Evolutionary conservation across 306 rosid genomes (phyloP), one percentile per base, ranked within the genome.

Genomic region (Cucumis hystrix): DNA sequence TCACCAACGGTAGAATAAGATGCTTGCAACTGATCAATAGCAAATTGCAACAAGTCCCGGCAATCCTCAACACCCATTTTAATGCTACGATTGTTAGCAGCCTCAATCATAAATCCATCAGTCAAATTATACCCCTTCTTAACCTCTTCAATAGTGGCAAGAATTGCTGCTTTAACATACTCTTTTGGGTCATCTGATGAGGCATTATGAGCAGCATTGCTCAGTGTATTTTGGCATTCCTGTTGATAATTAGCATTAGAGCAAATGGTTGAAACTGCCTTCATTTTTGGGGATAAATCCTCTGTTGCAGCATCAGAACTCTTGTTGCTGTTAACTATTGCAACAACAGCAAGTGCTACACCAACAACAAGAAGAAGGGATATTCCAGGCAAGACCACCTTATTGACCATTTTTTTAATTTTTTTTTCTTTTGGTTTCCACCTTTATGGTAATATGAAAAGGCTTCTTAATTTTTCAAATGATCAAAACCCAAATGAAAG

Each of bases 351-450:
- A 0, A 88, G 39, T 4, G 79, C 92, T 8, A 88, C 93, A 4
- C 97, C 97, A 1, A 91, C 92, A 1, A 91, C 86, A 0, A 93
- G 88, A 52, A 93, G 83, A 37, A 93, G 67, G 55, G 91, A 88
- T 37, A 88, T 58, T 6, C 55, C 83, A 0, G 96, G 84, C 0
- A 87, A 33, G 23, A 86, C 14, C 49, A 83, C 43, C 78, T 88
- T 91, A 2, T 87, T 86, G 0, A 23, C 39, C 92, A 89, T 92
- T 1, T 17, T 9, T 92, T 1, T 40, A 17, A 8, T 40, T 40
- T 40, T 1, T 7, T 40, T 40, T 0, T 40, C 7, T 0, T 40
- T 40, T 37, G 40, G 30, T 28, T 28, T 37, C 45, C 45, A 9
- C 8, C 45, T 6, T 9, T 28, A 28, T 28, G 30, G 30, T 28